These are phyloP conservation scores for Ceratocystis lukuohia DNA, from an alignment of 2,329 filamentous ascomycete species.

Conservation along the genomic window DNA sequence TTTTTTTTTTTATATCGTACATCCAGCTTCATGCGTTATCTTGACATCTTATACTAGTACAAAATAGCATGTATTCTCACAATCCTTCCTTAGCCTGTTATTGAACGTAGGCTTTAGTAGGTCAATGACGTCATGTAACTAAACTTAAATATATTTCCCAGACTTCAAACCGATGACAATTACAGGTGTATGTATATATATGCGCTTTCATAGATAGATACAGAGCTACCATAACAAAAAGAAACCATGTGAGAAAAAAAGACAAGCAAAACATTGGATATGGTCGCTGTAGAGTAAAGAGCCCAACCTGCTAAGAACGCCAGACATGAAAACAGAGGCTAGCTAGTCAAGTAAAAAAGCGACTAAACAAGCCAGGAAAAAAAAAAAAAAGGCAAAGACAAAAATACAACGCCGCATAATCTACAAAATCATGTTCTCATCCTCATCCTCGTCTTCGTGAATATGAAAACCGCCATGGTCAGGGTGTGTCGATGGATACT, in stretches of 20 bases:
- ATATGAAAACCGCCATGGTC: conserved; percentile 29
- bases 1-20: not conserved
- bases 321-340: not conserved
- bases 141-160: not conserved
- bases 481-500: conserved; percentile 42
- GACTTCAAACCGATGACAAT: not conserved
- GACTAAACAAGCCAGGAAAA: not conserved
- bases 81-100: not conserved
- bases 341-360: not conserved
- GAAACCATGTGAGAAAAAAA: not conserved
- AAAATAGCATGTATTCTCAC: not conserved
- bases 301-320: not conserved
- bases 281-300: not conserved
- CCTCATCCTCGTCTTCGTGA: conserved; percentile 28
- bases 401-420: not conserved
- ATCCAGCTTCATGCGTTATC: not conserved
- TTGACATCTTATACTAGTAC: not conserved
- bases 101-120: not conserved
- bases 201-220: not conserved
- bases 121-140: not conserved
- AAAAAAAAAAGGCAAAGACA: not conserved
- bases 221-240: not conserved
- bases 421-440: conserved; percentile 20
- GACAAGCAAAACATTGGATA: not conserved
- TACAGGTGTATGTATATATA: not conserved